Conservation (phyloP, 371 early-diverging fungal genomes). For the Mortierella sp. region DNA sequence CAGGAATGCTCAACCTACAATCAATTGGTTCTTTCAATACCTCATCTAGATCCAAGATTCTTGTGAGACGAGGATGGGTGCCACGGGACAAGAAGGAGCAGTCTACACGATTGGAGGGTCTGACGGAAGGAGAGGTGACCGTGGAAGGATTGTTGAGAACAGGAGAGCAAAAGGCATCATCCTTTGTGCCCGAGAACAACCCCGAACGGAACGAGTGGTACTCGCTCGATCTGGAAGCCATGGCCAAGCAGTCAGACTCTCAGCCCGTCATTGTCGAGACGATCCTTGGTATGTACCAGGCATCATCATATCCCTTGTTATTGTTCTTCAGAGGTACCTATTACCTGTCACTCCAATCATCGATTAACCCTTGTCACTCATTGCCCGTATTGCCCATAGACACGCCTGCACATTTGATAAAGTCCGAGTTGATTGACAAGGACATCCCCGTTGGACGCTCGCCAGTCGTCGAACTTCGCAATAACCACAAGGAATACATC, state of each 20-base stretch:
- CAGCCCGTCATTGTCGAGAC: slow-evolving; percentile 83
- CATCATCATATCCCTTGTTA: not conserved
- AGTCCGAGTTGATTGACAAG: slow-evolving; percentile 61
- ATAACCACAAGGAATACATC: slow-evolving; percentile 89
- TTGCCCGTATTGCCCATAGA: slow-evolving; percentile 32
- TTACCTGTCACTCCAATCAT: not conserved
- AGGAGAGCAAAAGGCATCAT: slow-evolving; percentile 68
- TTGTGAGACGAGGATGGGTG: slow-evolving; percentile 94
- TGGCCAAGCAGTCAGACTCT: slow-evolving; percentile 75
- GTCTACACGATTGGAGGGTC: slow-evolving; percentile 66
- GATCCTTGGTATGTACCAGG: slow-evolving; percentile 65
- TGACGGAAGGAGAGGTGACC: slow-evolving; percentile 63
- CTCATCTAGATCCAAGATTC: slow-evolving; percentile 64
- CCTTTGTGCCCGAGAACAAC: slow-evolving; percentile 79
- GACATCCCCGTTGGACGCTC: slow-evolving; percentile 83
- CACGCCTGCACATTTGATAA: slow-evolving; percentile 56
- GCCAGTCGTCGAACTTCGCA: slow-evolving; percentile 80
- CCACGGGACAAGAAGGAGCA: slow-evolving; percentile 76
- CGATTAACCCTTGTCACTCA: slow-evolving; percentile 34
- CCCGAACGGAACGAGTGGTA: slow-evolving; percentile 85
- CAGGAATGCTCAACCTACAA: no score
- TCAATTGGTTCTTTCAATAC: not conserved
- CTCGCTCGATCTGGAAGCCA: slow-evolving; percentile 82
- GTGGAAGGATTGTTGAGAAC: slow-evolving; percentile 75
- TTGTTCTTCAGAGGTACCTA: slow-evolving; percentile 20